phyloP scores from a whole-genome alignment of 495 filamentous ascomycete genomes.

The Coniosporium apollinis region DNA sequence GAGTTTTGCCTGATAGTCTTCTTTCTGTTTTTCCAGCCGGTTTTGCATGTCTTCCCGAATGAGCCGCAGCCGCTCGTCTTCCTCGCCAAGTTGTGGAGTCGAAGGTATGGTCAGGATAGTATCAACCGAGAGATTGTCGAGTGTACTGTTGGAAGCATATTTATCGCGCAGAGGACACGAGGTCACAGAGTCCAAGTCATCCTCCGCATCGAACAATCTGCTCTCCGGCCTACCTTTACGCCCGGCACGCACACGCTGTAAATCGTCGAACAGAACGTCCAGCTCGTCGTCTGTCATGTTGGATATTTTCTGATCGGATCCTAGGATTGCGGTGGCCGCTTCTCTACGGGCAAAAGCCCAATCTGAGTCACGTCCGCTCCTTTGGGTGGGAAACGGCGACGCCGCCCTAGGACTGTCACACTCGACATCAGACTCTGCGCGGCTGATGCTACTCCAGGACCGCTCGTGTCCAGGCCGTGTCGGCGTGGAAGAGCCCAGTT shows the following conservation, averaged over 20 bases:
- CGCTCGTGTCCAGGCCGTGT: conserved; percentile 58
- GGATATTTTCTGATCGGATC: conserved; percentile 79
- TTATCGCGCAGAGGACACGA: conserved; percentile 87
- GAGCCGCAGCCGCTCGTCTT: conserved; percentile 52
- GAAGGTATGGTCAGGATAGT: conserved; percentile 87
- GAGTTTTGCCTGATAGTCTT: conserved; percentile 66
- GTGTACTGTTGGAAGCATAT: conserved; percentile 86
- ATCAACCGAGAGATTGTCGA: conserved; percentile 93
- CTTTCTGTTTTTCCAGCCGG: conserved; percentile 74
- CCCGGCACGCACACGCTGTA: conserved; percentile 70
- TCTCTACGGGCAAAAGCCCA: conserved; percentile 92
- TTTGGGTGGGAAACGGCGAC: conserved; percentile 30
- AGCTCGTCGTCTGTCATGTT: conserved; percentile 85
- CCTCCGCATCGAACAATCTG: conserved; percentile 41
- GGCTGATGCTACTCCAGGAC: conserved; percentile 39
- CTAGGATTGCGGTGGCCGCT: conserved; percentile 76
- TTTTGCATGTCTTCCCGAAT: conserved; percentile 76
- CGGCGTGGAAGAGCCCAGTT: conserved; percentile 55
- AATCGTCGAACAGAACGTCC: conserved; percentile 87
- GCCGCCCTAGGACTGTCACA: too few species aligned
- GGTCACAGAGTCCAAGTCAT: conserved; percentile 76
- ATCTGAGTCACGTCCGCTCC: conserved; percentile 68
- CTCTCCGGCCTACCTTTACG: conserved; percentile 50
- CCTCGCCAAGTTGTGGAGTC: conserved; percentile 64
- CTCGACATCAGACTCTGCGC: conserved; percentile 32